These are phyloP conservation scores for Cercospora brassicicola DNA, from an alignment of 2,329 filamentous ascomycete genomes.

Conservation along the genomic window DNA sequence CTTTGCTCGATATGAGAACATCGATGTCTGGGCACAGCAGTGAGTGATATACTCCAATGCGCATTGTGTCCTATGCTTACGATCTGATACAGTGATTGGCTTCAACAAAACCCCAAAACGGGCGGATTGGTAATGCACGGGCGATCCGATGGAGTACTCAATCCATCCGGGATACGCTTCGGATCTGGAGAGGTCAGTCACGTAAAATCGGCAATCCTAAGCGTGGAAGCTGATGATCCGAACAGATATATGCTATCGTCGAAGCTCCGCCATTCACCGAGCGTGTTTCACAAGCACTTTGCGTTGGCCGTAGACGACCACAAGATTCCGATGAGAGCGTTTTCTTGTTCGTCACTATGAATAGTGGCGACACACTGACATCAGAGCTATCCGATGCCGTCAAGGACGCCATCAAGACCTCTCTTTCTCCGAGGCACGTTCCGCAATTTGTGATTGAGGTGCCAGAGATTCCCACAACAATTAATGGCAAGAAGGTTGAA, in stretches of 20 bases:
- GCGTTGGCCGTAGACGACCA: constrained; percentile 42
- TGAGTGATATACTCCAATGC: not conserved
- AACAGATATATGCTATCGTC: constrained; percentile 49
- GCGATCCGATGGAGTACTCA: constrained; percentile 50
- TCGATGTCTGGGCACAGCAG: constrained; percentile 49
- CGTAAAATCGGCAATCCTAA: not conserved
- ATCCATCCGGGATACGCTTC: constrained; percentile 52
- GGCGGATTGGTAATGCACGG: constrained; percentile 48
- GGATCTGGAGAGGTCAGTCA: constrained; percentile 43
- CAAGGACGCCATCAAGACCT: constrained; percentile 31
- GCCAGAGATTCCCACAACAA: constrained; percentile 37
- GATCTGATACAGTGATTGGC: constrained; percentile 40
- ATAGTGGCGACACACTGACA: constrained; percentile 32
- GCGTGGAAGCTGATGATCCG: not conserved
- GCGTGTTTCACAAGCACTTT: constrained; percentile 43
- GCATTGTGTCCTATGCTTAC: not conserved
- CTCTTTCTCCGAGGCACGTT: constrained; percentile 43
- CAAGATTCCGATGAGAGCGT: constrained; percentile 42
- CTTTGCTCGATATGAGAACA: constrained; percentile 46
- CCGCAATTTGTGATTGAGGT: constrained; percentile 45
- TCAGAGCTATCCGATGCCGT: constrained; percentile 29
- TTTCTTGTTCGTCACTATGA: constrained; percentile 46
- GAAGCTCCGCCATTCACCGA: constrained; percentile 44
- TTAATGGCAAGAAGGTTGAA: constrained; percentile 53
- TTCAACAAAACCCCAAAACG: constrained; percentile 46